Base-by-base conservation (phyloP, 2,329 filamentous ascomycete species). In the Dryadomyces sulphureus region DNA sequence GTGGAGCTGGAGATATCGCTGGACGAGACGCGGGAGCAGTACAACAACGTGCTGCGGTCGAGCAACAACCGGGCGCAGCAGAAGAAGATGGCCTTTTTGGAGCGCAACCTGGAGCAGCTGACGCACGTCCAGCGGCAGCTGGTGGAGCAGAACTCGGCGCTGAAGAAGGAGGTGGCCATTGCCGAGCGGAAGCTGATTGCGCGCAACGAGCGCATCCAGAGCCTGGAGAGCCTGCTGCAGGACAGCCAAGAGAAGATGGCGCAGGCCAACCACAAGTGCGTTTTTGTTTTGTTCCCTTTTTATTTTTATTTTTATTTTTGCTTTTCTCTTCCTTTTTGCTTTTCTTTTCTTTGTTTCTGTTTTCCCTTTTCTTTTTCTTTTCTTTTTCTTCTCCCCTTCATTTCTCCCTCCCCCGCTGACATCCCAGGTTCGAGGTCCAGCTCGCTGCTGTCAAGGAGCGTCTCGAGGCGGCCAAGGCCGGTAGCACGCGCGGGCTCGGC, bases 81-180 rank as follows among this genome's bases (percentile, higher is more conserved):
- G 67, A 98, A 98, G 83, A 98, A 98, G 77, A 96, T 98, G 85
- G 93, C 92, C 16, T 98, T 98, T 75, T 69, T 98, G 43, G 92
- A 98, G 70, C 83, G 92, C 60, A 98, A 98, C 62, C 78, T 98
- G 36, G 92, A 98, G 67, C 92, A 98, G 65, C 74, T 98, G 46
- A 98, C 92, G 4, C 87, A 94, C 59, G 92, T 98, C 45, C 92
- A 98, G 66, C 80, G 92, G 46, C 92, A 98, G 66, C 79, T 98
- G 12, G 92, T 98, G 27, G 92, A 98, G 69, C 92, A 98, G 65
- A 98, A 98, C 66, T 86, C 86, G 55, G 84, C 82, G 52, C 72
- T 98, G 58, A 98, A 98, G 79, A 96, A 98, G 72, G 92, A 98
- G 66, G 92, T 98, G 46, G 92, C 92, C 46, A 98, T 98, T 60